Percentiles rank a stretch among this genome's conserved stretches.
phyloP scores from a whole-genome alignment of 441 rosid species.

The Adansonia gregorii region DNA sequence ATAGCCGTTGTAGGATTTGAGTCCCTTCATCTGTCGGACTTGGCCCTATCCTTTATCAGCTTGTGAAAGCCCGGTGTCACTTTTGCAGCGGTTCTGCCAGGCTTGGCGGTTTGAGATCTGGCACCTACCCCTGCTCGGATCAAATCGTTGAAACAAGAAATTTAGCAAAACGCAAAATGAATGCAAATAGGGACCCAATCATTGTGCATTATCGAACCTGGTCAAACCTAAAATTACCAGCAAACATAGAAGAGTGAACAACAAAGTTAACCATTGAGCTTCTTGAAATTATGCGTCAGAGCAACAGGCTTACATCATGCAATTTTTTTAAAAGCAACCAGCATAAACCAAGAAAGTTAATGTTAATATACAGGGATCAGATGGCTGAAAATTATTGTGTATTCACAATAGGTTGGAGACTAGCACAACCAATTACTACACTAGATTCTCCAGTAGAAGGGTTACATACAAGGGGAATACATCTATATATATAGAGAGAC shows the following conservation, averaged over 20 bases:
- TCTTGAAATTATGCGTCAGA: neutral
- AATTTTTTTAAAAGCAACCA: neutral
- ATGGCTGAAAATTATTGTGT: neutral
- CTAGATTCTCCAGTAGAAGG: neutral
- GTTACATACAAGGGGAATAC: slow-evolving; percentile 18
- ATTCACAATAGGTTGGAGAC: neutral
- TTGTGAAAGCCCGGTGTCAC: slow-evolving; percentile 44
- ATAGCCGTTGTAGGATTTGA: slow-evolving; percentile 45
- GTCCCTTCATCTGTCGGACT: slow-evolving; percentile 41
- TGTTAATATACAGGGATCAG: neutral
- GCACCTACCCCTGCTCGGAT: slow-evolving; percentile 40
- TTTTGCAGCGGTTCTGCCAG: slow-evolving; percentile 41
- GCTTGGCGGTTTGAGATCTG: slow-evolving; percentile 42
- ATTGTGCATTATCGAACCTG: neutral
- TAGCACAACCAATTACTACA: slow-evolving; percentile 18
- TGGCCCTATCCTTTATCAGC: slow-evolving; percentile 39
- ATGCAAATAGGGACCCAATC: neutral
- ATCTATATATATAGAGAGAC: slow-evolving; percentile 19
- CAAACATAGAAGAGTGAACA: neutral
- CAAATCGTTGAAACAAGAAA: slow-evolving; percentile 22
- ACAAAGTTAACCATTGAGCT: neutral
- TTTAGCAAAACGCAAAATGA: slow-evolving; percentile 13
- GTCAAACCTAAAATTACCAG: neutral
- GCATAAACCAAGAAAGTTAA: neutral
- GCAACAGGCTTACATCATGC: neutral